phyloP scores from a whole-genome alignment of 1,139 yeast species.

The Scheffersomyces parashehatae region DNA sequence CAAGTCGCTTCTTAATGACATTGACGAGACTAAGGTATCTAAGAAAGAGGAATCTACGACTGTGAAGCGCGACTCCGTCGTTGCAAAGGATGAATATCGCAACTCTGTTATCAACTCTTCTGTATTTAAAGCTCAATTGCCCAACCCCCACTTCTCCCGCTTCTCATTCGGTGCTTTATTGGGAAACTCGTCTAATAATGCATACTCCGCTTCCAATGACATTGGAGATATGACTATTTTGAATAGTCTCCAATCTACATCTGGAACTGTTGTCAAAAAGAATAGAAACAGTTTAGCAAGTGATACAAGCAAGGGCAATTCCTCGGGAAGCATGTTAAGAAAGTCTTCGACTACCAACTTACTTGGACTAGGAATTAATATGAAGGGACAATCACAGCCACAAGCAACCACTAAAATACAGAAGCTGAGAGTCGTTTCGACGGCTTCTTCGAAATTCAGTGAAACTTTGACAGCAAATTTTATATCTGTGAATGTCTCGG shows the following conservation, averaged over 20 bases:
- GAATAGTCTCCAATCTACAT: constrained; percentile 23
- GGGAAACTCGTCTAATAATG: constrained; percentile 8
- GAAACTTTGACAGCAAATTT: constrained; percentile 11
- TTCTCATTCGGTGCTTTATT: constrained; percentile 44
- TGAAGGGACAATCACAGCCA: constrained; percentile 8
- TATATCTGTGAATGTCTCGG: constrained; percentile 24
- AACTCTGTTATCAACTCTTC: background rate
- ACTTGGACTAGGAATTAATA: constrained; percentile 34
- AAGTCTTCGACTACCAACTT: constrained; percentile 27
- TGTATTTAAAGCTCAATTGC: constrained; percentile 11
- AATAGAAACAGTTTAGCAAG: constrained; percentile 8
- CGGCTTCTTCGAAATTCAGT: constrained; percentile 3
- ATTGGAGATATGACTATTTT: constrained; percentile 30
- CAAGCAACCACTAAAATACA: constrained; percentile 2
- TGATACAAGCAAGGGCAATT: constrained; percentile 3
- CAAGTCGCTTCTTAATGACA: constrained; percentile 26
- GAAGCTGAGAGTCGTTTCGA: constrained; percentile 3
- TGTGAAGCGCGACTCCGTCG: background rate
- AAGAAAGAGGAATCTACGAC: constrained; percentile 1
- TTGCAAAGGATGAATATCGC: background rate
- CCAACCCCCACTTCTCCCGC: constrained; percentile 48
- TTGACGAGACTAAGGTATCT: constrained; percentile 20
- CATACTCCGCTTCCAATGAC: constrained; percentile 17
- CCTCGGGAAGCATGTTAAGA: constrained; percentile 15
- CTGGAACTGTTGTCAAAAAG: constrained; percentile 35